Conservation (phyloP, 2,329 filamentous ascomycete genomes). For the Cladosporium sp. region DNA sequence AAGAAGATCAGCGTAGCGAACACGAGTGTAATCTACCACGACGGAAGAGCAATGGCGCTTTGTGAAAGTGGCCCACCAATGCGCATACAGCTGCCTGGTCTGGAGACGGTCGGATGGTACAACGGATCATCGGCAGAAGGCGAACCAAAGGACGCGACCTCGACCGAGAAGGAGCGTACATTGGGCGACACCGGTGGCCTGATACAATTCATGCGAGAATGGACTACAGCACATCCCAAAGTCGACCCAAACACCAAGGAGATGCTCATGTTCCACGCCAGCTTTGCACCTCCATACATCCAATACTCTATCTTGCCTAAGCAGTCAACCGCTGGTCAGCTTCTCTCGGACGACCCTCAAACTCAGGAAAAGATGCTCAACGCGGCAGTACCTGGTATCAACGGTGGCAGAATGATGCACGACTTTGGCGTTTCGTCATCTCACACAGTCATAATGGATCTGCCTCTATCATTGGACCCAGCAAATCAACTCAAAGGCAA, state of each 20-base stretch:
- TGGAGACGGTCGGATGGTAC: constrained; percentile 72
- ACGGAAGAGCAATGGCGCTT: constrained; percentile 66
- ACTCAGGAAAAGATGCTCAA: constrained; percentile 46
- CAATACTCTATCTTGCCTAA: constrained; percentile 62
- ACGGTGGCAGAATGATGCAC: constrained; percentile 71
- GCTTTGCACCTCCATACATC: constrained; percentile 65
- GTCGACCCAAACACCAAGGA: constrained; percentile 66
- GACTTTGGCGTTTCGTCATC: constrained; percentile 67
- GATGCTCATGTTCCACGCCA: constrained; percentile 67
- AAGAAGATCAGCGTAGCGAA: constrained; percentile 72
- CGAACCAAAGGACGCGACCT: constrained; percentile 40
- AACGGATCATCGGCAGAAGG: constrained; percentile 59
- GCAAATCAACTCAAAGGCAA: constrained; percentile 58
- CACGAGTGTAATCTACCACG: constrained; percentile 65
- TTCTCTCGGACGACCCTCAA: neutral
- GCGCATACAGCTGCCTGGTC: constrained; percentile 60
- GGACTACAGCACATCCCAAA: constrained; percentile 69
- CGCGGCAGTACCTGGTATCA: constrained; percentile 60
- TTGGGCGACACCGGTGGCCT: constrained; percentile 45
- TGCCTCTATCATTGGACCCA: constrained; percentile 66
- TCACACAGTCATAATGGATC: constrained; percentile 68
- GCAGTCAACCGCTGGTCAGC: constrained; percentile 32
- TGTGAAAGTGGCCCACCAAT: constrained; percentile 73
- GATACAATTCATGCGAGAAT: constrained; percentile 65
- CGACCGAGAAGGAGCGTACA: constrained; percentile 23